Percentiles rank a stretch among this genome's conserved stretches.
Evolutionary conservation across 108 stramenopile genomes (phyloP).

Genomic region (Fragilariopsis cylindrus): DNA sequence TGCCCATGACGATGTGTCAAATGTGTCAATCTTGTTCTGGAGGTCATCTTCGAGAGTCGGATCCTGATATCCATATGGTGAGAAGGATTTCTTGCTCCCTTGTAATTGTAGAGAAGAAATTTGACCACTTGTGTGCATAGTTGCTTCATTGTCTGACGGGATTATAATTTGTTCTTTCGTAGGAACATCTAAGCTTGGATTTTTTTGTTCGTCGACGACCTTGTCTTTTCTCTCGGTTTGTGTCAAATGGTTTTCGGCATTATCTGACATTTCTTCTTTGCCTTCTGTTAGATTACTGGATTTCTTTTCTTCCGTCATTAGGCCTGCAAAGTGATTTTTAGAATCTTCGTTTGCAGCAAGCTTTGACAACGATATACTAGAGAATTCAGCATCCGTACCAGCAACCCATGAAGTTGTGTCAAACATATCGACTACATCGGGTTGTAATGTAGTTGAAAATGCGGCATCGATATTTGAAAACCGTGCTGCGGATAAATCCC

Average conservation of each 20-base stretch:
- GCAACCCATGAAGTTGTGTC: slow-evolving; percentile 19
- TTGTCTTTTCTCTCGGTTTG: neutral
- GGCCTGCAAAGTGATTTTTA: neutral
- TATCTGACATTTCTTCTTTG: neutral
- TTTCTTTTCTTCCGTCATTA: slow-evolving; percentile 19
- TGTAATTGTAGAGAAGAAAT: no score
- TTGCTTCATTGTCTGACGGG: no score
- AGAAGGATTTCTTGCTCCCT: no score
- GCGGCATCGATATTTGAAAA: neutral
- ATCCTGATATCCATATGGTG: neutral
- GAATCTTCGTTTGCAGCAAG: neutral
- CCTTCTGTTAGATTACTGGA: neutral
- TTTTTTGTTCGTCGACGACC: neutral
- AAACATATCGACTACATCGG: slow-evolving; percentile 18
- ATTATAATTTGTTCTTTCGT: neutral
- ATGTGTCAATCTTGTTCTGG: slow-evolving; percentile 9
- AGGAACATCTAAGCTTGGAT: no score
- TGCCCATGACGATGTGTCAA: slow-evolving; percentile 30
- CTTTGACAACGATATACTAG: slow-evolving; percentile 10
- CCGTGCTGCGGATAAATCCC: neutral
- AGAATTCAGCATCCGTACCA: slow-evolving; percentile 15
- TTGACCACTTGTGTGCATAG: no score
- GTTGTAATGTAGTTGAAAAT: neutral
- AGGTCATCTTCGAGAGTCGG: neutral
- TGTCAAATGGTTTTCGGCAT: neutral